Conservation (phyloP, 1,284 basidiomycete genomes). For the Ceratorhiza oryzae-sativae region DNA sequence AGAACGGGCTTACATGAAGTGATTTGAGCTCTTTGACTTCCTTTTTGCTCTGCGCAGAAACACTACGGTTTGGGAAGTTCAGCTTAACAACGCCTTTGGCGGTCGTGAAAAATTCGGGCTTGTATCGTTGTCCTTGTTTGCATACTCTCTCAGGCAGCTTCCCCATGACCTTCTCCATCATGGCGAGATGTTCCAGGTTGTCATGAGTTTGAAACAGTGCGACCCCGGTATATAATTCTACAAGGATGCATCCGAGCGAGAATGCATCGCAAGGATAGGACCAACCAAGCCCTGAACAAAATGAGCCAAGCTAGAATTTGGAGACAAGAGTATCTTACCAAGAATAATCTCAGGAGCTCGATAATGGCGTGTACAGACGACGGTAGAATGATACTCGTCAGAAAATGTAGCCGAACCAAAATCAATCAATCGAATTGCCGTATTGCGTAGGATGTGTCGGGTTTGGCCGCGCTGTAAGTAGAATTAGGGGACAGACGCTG, state of each 20-base stretch:
- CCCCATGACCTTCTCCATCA: slow-evolving; percentile 99
- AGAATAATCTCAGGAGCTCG: slow-evolving; percentile 99
- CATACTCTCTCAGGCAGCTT: slow-evolving; percentile 90
- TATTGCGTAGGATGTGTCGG: slow-evolving; percentile 82
- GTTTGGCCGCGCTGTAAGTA: slow-evolving; percentile 25
- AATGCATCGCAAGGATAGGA: slow-evolving; percentile 98
- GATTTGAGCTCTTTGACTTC: slow-evolving; percentile 89
- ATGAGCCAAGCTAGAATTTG: slow-evolving; percentile 16
- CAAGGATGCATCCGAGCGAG: slow-evolving; percentile 97
- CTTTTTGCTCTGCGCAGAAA: slow-evolving; percentile 78
- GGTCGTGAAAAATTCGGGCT: slow-evolving; percentile 83
- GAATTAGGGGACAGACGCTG: background rate
- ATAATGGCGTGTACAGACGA: slow-evolving; percentile 98
- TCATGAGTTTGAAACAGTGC: slow-evolving; percentile 99
- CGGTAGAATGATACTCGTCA: slow-evolving; percentile 97
- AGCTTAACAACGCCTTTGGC: slow-evolving; percentile 71
- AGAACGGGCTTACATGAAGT: slow-evolving; percentile 64
- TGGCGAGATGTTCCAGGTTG: slow-evolving; percentile 98
- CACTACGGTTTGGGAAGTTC: slow-evolving; percentile 76
- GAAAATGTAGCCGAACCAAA: slow-evolving; percentile 99
- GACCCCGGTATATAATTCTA: slow-evolving; percentile 98
- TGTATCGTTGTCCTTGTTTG: slow-evolving; percentile 71
- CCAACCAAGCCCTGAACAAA: slow-evolving; percentile 85
- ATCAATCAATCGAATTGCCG: slow-evolving; percentile 96
- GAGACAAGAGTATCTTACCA: slow-evolving; percentile 60